Evolutionary conservation across 805 yeast genomes (phyloP), one percentile per base, ranked within the genome.

Genomic region (Suhomyces pyralidae): DNA sequence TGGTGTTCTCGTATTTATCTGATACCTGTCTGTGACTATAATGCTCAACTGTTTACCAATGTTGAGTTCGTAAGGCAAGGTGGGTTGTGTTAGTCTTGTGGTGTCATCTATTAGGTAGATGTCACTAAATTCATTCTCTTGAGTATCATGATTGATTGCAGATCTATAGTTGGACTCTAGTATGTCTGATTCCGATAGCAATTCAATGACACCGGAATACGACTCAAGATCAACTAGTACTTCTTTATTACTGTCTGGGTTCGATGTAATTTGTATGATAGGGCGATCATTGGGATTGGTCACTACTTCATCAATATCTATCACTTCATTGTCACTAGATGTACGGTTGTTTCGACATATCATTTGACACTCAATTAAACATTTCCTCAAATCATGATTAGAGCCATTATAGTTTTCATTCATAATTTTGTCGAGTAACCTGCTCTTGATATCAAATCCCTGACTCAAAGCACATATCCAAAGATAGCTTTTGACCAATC

Each of bases 301-400:
- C 24, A 17, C 19, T 22, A 19, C 42, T 5, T 15, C 42, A 19
- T 38, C 42, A 8, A 38, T 38, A 38, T 38, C 42, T 19, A 38
- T 19, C 7, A 38, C 24, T 10, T 19, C 14, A 9, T 38, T n/a
- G 17, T 17, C 8, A 19, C 5, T 22, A 28, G 25, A n/a, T 25
- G 15, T 22, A 36, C 1, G 42, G 10, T n/a, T 43, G 14, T 44
- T 46, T 24, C 40, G 59, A 54, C 79, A 79, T 1, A 73, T 14
- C 51, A 66, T 70, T 58, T 83, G 86, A 34, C 81, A 66, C 3
- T 69, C 66, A 64, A 74, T 66, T 9, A 84, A 57, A 38, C 77
- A 72, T 53, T 70, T 73, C 49, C 88, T 68, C 26, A 84, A 64
- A 61, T 84, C 87, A 45, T 57, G 59, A 44, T 59, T 58, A 22